Percentiles rank a stretch among this genome's conserved stretches.
These are phyloP conservation scores for Nigrospora sphaerica DNA, from an alignment of 2,329 filamentous ascomycete species.

Conservation along the genomic window DNA sequence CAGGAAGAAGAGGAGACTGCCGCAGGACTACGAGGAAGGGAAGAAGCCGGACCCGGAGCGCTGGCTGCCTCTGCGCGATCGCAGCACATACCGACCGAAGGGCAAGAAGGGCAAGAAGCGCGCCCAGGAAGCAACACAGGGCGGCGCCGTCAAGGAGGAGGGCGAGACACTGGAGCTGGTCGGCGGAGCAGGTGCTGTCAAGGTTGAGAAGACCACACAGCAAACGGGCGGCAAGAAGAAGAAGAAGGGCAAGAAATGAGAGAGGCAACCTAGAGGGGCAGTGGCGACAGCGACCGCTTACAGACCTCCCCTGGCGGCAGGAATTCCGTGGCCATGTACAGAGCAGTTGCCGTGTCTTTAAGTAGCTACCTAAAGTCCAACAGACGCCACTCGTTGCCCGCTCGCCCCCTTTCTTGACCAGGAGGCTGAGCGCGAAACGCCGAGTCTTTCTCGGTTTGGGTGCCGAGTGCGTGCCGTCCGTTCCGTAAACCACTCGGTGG, in stretches of 20 bases:
- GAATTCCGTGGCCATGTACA: no score
- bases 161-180: constrained; percentile 54
- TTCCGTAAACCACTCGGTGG: no score
- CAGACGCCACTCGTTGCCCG: no score
- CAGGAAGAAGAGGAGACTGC: constrained; percentile 47
- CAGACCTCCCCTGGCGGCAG: no score
- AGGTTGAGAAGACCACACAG: constrained; percentile 51
- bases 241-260: constrained; percentile 37
- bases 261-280: no score
- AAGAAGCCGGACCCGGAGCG: constrained; percentile 84
- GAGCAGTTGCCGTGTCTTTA: no score
- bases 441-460: no score
- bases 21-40: constrained; percentile 67
- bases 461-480: no score
- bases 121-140: constrained; percentile 72
- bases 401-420: no score
- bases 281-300: no score
- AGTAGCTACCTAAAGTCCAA: no score
- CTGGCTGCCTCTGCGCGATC: constrained; percentile 86
- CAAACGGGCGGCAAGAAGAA: constrained; percentile 27
- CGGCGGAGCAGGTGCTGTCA: constrained; percentile 55
- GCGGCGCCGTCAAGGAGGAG: constrained; percentile 71
- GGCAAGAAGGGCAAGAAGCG: constrained; percentile 88
- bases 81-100: constrained; percentile 83
- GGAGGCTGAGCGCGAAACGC: no score